Base-by-base conservation (phyloP, 2,329 filamentous ascomycete genomes). In the Pyrenophora graminea region DNA sequence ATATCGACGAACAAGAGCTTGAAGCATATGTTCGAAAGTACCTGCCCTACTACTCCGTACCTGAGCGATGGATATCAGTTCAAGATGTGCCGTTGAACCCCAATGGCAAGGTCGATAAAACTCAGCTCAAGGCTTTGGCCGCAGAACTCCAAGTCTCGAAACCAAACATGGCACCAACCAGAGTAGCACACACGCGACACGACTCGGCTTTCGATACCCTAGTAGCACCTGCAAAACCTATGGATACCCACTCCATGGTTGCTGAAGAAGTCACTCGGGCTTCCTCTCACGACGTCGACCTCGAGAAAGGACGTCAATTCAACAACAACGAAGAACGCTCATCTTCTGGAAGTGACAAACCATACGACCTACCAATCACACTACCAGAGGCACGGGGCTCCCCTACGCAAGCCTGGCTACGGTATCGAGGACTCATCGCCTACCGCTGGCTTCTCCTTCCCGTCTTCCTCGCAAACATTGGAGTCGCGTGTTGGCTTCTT, bases 51-150 rank as follows among this genome's bases (percentile, higher is more conserved):
- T 84, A 85, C 58, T 81, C 80, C 1, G 73, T 83, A 9, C 82
- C 82, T 0, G 72, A 76, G 7, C 64, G 70, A 39, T 76, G 80
- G 63, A 71, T 77, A 25, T 70, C 74, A 18, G 66, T 81, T 4
- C 62, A 71, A 0, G 67, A 69, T 2, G 74, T 85, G 21, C 80
- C 81, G 0, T 70, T 80, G 19, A 84, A 82, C 0, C 57, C 74
- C 2, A 84, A 85, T 52, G 82, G 82, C 38, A 85, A 85, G 67
- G 76, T 82, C 37, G 78, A 85, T 66, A 83, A 82, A 71, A 71
- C 68, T 18, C 67, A 70, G 4, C 75, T 85, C 3, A 68, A 64
- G 6, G 61, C 64, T 8, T 57, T 77, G 12, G 55, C 56, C 12
- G 12, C 39, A 30, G 23, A 25, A 19, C 21, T 3, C 12, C 31